Conservation (phyloP, 306 rosid genomes). For the Clitoria ternatea region DNA sequence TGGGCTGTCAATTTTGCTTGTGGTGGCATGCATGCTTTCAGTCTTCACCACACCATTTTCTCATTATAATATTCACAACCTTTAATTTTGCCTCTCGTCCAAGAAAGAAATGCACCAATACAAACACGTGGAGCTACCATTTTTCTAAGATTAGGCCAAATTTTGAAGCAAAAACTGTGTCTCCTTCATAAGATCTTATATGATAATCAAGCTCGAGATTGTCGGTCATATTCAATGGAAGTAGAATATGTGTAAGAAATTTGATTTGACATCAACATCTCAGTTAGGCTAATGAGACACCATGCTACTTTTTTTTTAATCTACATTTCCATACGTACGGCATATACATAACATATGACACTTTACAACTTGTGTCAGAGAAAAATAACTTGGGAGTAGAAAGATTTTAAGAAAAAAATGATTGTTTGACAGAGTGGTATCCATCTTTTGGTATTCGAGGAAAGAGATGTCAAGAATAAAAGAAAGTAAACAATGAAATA, state of each 20-base stretch:
- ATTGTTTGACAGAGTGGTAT: no score
- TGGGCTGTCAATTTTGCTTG: conserved; percentile 58
- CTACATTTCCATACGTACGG: background rate
- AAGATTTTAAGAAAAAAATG: no score
- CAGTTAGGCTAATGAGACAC: conserved; percentile 24
- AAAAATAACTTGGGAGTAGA: no score
- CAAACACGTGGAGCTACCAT: conserved; percentile 38
- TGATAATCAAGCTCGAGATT: conserved; percentile 34
- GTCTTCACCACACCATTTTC: conserved; percentile 42
- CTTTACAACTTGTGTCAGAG: no score
- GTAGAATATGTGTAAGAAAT: conserved; percentile 1
- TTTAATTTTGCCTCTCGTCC: conserved; percentile 47
- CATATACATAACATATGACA: no score
- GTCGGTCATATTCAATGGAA: conserved; percentile 22
- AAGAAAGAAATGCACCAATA: conserved; percentile 34
- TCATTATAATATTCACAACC: conserved; percentile 31
- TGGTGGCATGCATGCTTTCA: conserved; percentile 62
- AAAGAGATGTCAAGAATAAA: no score
- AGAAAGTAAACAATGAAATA: no score
- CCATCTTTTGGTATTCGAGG: no score
- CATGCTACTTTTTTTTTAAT: background rate
- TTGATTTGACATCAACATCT: conserved; percentile 25
- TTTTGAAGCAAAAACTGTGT: conserved; percentile 33
- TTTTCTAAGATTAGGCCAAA: conserved; percentile 42
- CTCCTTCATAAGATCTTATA: conserved; percentile 29